Percentiles rank a stretch among this genome's conserved stretches.
phyloP scores from a whole-genome alignment of 2,329 filamentous ascomycete genomes.

The Sphaerulina vaccinii region DNA sequence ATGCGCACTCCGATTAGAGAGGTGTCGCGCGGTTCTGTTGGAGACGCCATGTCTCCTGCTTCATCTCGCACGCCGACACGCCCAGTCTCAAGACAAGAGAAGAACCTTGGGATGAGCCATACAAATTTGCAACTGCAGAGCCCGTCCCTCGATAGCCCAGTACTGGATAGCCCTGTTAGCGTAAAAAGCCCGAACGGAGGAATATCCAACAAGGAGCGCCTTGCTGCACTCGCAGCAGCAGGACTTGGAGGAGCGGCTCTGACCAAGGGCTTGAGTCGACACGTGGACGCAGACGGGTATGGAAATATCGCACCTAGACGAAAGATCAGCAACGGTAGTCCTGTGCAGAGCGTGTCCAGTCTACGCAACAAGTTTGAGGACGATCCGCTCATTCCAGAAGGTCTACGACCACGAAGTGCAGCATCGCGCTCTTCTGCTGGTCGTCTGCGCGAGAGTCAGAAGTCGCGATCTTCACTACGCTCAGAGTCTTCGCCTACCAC shows the following conservation, averaged over 20 bases:
- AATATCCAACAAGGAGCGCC: slow-evolving; percentile 41
- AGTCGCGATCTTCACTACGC: slow-evolving; percentile 59
- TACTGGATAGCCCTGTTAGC: slow-evolving; percentile 38
- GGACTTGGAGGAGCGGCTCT: slow-evolving; percentile 48
- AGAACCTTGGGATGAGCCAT: slow-evolving; percentile 61
- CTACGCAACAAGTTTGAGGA: slow-evolving; percentile 57
- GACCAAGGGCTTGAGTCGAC: slow-evolving; percentile 63
- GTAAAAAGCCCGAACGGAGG: slow-evolving; percentile 31
- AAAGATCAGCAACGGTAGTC: slow-evolving; percentile 53
- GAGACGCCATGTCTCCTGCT: slow-evolving; percentile 56
- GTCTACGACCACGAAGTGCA: slow-evolving; percentile 35
- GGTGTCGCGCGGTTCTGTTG: slow-evolving; percentile 58
- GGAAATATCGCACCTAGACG: slow-evolving; percentile 25
- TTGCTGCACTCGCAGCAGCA: slow-evolving; percentile 41
- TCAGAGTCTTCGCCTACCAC: slow-evolving; percentile 59
- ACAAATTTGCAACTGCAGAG: slow-evolving; percentile 43
- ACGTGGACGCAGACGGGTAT: slow-evolving; percentile 36
- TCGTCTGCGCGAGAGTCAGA: slow-evolving; percentile 54
- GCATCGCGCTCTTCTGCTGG: slow-evolving; percentile 58
- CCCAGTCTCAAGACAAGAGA: slow-evolving; percentile 52
- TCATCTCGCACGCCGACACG: slow-evolving; percentile 62
- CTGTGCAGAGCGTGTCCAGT: slow-evolving; percentile 88
- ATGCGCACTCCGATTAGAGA: slow-evolving; percentile 60
- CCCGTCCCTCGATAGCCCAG: slow-evolving; percentile 37
- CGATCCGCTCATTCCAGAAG: slow-evolving; percentile 36